phyloP scores from a whole-genome alignment of 495 filamentous ascomycete genomes.

The Lepidopterella palustris region DNA sequence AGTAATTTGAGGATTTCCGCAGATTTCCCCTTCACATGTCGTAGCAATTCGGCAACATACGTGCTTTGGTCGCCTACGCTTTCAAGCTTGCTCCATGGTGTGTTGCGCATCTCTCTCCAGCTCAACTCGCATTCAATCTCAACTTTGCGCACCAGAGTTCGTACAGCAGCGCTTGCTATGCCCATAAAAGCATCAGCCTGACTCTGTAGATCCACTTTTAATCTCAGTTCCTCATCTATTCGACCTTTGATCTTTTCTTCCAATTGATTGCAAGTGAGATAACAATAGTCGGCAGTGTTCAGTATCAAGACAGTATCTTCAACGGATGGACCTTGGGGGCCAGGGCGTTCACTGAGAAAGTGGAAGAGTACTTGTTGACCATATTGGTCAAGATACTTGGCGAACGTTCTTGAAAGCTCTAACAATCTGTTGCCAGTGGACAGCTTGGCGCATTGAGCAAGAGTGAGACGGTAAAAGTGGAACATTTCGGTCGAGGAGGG shows the following conservation, averaged over 20 bases:
- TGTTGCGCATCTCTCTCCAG: constrained; percentile 97
- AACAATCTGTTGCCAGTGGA: constrained; percentile 82
- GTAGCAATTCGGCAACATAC: constrained; percentile 76
- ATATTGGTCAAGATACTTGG: constrained; percentile 92
- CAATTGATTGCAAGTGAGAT: constrained; percentile 81
- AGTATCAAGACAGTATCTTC: constrained; percentile 79
- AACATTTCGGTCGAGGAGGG: constrained; percentile 94
- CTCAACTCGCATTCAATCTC: constrained; percentile 74
- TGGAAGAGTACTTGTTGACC: constrained; percentile 84
- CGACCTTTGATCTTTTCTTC: constrained; percentile 90
- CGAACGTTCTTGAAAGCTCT: constrained; percentile 77
- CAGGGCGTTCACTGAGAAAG: constrained; percentile 58
- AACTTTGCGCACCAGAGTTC: constrained; percentile 74
- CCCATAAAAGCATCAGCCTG: constrained; percentile 95
- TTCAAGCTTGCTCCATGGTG: constrained; percentile 91
- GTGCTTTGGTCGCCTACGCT: constrained; percentile 91
- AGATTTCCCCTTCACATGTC: constrained; percentile 59
- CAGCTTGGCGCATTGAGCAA: constrained; percentile 93
- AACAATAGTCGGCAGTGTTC: constrained; percentile 97
- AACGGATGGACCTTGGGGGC: constrained; percentile 49
- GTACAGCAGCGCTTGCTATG: constrained; percentile 80
- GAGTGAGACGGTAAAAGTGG: constrained; percentile 83
- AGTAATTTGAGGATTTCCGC: constrained; percentile 69
- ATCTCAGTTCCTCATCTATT: constrained; percentile 69
- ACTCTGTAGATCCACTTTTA: constrained; percentile 77